Base-by-base conservation (phyloP, 2,329 filamentous ascomycete genomes). In the Fusarium pseudonygamai region DNA sequence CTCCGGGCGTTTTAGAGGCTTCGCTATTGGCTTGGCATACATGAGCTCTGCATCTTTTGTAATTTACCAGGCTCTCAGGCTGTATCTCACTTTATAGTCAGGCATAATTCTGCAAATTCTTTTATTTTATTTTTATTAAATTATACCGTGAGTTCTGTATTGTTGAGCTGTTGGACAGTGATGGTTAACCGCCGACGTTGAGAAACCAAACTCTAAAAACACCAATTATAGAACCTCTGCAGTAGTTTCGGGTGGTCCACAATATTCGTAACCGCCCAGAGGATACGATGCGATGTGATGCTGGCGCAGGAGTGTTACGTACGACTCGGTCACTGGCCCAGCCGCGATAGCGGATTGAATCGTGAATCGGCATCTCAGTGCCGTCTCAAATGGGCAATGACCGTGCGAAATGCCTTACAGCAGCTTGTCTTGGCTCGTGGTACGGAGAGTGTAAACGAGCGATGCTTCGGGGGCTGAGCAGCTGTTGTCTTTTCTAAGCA, bases 281-380 rank as follows among this genome's bases (percentile, higher is more conserved):
- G 28, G n/a, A 60, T 43, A 55, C 57, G 60, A 40, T 46, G 34
- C 36, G 40, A 47, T 40, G 30, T 34, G 37, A 55, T 55, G 47
- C 24, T 61, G 63, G 59, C 60, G 63, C 47, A 64, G 63, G 20
- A 24, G 36, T 36, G 43, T 50, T 52, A 60, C 57, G 36, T 52
- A 60, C 43, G 36, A 43, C 47, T 22, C 47, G 7, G 13, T 36
- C 37, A 26, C 52, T 39, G 52, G 59, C 49, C 47, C 58, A 61
- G 30, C 47, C 24, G 30, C 47, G 24, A 65, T 55, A 67, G 62
- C 55, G 55, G 37, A 36, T 58, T 49, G 9, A 2, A n/a, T 12
- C 7, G 32, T 36, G 30, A 36, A 47, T 49, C 55, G 40, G 50
- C 34, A 55, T 55, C 0, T 55, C 50, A 40, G 34, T 40, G 50